Evolutionary conservation across 2,329 filamentous ascomycete species (phyloP), one percentile per base, ranked within the genome.

Genomic region (Blastomyces silverae): DNA sequence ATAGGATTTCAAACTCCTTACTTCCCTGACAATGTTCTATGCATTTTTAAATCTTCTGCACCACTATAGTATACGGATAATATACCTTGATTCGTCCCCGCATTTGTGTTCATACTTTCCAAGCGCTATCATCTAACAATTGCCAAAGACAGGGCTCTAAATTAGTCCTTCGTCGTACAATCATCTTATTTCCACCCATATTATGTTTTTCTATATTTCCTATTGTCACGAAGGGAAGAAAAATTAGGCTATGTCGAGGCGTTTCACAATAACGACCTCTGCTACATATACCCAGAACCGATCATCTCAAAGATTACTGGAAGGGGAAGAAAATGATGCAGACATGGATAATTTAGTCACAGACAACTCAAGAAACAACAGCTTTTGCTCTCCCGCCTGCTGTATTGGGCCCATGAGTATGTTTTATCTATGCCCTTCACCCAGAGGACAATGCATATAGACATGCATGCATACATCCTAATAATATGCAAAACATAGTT

Each of bases 1-100:
- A 78, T 68, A 70, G 67, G 39, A 74, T 79, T 31, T 69, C 67
- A 55, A 67, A 44, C 28, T 52, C 62, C 31, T 17, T 48, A 22
- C 34, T 53, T 55, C 37, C 37, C 11, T 63, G 46, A 55, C 10
- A 37, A 50, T 31, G 44, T 37, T 22, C 28, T 13, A 13, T 6
- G 52, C 44, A 10, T 17, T 37, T 11, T 50, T 50, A 17, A 50
- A 17, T n/a, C 7, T 50, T 59, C 55, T 53, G 22, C 60, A 52
- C 42, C 22, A 15, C 22, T 44, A 28, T 42, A 48, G 20, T 28
- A 15, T 28, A 15, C 25, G 17, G 15, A 13, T 57, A 6, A 67
- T 57, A 57, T 66, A 66, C 59, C 59, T 50, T 13, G 25, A 37
- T 25, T 60, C 28, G 5, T 13, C 59, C 44, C 59, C 44, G 20